phyloP scores from a whole-genome alignment of 2,329 filamentous ascomycete species.

The Fusarium keratoplasticum region DNA sequence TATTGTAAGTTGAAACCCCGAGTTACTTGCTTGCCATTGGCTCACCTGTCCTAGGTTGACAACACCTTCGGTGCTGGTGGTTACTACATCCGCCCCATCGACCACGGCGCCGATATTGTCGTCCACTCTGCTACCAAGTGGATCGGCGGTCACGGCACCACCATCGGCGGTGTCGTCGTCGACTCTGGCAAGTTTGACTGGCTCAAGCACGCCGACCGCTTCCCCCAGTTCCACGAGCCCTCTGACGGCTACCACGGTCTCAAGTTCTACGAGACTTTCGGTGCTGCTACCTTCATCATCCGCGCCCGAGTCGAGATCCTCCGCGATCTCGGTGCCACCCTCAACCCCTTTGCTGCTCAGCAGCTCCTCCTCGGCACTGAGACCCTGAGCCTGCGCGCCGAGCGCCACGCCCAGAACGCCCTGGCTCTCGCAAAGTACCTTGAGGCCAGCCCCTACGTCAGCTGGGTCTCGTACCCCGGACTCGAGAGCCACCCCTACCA shows the following conservation, averaged over 20 bases:
- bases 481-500: slow-evolving; percentile 85
- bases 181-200: slow-evolving; percentile 95
- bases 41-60: slow-evolving; percentile 67
- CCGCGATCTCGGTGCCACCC: slow-evolving; percentile 82
- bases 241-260: slow-evolving; percentile 91
- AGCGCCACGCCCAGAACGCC: slow-evolving; percentile 89
- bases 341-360: slow-evolving; percentile 94
- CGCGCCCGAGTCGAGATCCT: slow-evolving; percentile 90
- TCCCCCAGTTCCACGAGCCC: slow-evolving; percentile 93
- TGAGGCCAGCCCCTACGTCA: slow-evolving; percentile 83
- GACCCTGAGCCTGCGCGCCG: slow-evolving; percentile 86
- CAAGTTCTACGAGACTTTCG: slow-evolving; percentile 95
- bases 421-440: slow-evolving; percentile 84
- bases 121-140: slow-evolving; percentile 96
- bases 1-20: slow-evolving; percentile 58
- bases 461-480: slow-evolving; percentile 95
- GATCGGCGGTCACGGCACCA: slow-evolving; percentile 96
- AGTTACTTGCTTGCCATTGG: neutral
- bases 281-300: slow-evolving; percentile 83
- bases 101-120: slow-evolving; percentile 92
- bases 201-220: slow-evolving; percentile 84
- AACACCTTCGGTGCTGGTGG: slow-evolving; percentile 97
- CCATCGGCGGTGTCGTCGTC: slow-evolving; percentile 86
- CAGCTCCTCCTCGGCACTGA: slow-evolving; percentile 90
- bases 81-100: slow-evolving; percentile 87